phyloP scores from a whole-genome alignment of 768 basidiomycete genomes.

The Lactarius indigo region DNA sequence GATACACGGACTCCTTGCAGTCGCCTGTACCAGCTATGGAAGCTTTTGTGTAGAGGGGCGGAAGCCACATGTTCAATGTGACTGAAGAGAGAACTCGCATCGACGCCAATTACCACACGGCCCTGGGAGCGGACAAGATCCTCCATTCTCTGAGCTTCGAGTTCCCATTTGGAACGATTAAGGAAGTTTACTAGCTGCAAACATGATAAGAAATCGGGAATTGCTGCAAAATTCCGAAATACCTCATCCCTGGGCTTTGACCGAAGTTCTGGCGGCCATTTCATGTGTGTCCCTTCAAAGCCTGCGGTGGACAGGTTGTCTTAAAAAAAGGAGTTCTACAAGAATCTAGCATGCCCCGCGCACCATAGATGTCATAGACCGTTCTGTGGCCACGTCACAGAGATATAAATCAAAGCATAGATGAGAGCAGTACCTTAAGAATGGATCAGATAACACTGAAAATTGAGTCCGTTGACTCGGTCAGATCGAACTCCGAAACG shows the following conservation, averaged over 20 bases:
- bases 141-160: constrained; percentile 38
- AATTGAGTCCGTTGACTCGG: constrained; percentile 5
- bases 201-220: not conserved
- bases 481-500: not conserved
- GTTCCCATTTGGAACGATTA: constrained; percentile 37
- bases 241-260: constrained; percentile 49
- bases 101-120: constrained; percentile 42
- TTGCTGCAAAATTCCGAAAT: constrained; percentile 7
- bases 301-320: constrained; percentile 27
- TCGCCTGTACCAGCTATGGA: constrained; percentile 27
- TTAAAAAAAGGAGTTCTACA: not conserved
- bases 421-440: constrained; percentile 17
- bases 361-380: constrained; percentile 27
- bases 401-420: constrained; percentile 26
- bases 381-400: constrained; percentile 18
- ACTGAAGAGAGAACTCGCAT: constrained; percentile 48
- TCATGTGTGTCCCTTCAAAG: constrained; percentile 38
- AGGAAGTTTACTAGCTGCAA: constrained; percentile 47
- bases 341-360: not conserved
- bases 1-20: constrained; percentile 37
- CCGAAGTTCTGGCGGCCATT: constrained; percentile 45
- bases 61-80: constrained; percentile 26
- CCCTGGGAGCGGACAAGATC: constrained; percentile 45
- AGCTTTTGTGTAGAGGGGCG: constrained; percentile 4
- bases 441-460: constrained; percentile 27